Evolutionary conservation across 306 rosid genomes (phyloP).

Genomic region (Gastrolobium villosum): DNA sequence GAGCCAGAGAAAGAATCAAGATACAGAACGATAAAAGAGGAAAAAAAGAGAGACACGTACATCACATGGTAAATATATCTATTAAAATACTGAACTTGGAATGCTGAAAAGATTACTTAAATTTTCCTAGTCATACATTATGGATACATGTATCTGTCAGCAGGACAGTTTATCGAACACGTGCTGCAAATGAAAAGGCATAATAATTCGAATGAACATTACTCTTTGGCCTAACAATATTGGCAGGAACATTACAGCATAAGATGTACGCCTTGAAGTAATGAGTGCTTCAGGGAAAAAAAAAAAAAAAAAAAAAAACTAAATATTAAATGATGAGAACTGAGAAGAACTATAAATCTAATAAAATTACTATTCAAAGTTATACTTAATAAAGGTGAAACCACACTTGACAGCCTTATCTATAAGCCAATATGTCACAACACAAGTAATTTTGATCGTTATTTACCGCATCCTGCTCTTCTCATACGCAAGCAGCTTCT

Average conservation of each 20-base stretch:
- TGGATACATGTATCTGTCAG: conserved; percentile 9
- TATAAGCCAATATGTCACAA: conserved; percentile 12
- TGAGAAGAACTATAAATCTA: conserved; percentile 8
- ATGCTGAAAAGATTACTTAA: conserved; percentile 11
- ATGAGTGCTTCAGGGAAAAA: not conserved
- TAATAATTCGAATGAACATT: not conserved
- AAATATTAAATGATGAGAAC: not conserved
- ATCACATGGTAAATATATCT: conserved; percentile 31
- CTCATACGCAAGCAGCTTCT: conserved; percentile 87
- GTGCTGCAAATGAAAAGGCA: not conserved
- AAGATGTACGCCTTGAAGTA: not conserved
- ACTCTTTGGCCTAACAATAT: conserved; percentile 20
- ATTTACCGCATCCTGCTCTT: conserved; percentile 79
- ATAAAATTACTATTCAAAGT: conserved; percentile 6
- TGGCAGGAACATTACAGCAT: not conserved
- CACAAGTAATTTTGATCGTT: not conserved
- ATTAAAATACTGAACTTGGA: conserved; percentile 15
- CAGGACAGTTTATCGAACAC: not conserved
- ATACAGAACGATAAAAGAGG: conserved; percentile 3
- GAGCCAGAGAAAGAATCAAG: conserved; percentile 34
- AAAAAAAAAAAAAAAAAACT: not conserved
- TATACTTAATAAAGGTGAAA: conserved; percentile 27
- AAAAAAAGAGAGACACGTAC: not conserved
- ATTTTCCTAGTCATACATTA: not conserved
- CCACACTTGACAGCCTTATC: conserved; percentile 14